Base-by-base conservation (phyloP, 164 flowering plant species). In the Macadamia integrifolia region DNA sequence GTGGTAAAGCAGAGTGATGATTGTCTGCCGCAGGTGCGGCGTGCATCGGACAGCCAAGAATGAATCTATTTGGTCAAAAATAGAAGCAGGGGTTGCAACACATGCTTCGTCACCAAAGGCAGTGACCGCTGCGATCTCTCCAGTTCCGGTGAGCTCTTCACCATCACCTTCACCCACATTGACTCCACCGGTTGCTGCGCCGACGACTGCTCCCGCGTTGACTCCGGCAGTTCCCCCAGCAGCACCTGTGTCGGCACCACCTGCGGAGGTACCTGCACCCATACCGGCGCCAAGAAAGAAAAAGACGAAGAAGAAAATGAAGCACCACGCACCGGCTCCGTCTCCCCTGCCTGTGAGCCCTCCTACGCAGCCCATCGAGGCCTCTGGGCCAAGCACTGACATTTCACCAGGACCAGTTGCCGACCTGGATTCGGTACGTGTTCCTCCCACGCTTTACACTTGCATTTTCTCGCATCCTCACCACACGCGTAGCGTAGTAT, bases 201-300 rank as follows among this genome's bases (percentile, higher is more conserved):
- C 77, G 0, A 56, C 74, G 0, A 18, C 69, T 0, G 62, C 76
- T 0, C 76, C 72, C 2, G 57, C 15, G 15, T 23, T 23, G 23
- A 23, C 23, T 23, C 23, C 23, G 23, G 23, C 23, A 23, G 18
- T 14, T 53, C 17, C 18, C 14, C 57, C 57, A 14, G 5, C 57
- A 17, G 57, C n/a, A 11, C 57, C 57, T 4, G 57, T 53, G 57
- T 14, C 57, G 6, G 17, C 17, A 14, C 57, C 57, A 4, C 76
- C 80, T 35, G 73, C 75, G 1, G 73, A 62, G 7, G 77, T 72
- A n/a, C 83, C 85, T 0, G 83, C 78, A n/a, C 81, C 85, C 0
- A 81, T 77, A 10, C 81, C 83, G 3, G 74, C 81, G n/a, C 86
- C 84, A 0, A 69, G 75, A 74, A 77, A 70, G 69, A 56, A 61